These are phyloP conservation scores for Macrotyloma uniflorum DNA, from an alignment of 306 rosid species.

Conservation along the genomic window DNA sequence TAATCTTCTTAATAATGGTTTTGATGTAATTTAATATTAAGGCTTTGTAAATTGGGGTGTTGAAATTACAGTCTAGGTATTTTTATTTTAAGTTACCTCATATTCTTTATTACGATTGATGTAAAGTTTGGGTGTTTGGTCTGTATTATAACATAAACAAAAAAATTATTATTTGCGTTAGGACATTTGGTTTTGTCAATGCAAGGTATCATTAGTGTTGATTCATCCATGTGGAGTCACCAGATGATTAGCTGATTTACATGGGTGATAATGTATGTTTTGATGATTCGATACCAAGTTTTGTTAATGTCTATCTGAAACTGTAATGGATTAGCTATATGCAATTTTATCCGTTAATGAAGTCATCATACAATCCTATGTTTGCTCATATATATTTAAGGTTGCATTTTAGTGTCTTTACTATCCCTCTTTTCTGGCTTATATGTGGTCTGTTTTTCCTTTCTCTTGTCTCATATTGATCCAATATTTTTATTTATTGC, in stretches of 20 bases:
- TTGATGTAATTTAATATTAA: not conserved
- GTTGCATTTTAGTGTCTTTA: not conserved
- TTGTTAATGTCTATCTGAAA: not conserved
- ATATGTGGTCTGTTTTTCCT: not conserved
- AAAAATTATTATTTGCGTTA: not conserved
- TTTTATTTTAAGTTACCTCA: not conserved
- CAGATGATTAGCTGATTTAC: not conserved
- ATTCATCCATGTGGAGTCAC: not conserved
- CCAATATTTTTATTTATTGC: not conserved
- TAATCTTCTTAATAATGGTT: not conserved
- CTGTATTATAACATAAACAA: not conserved
- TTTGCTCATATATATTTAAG: not conserved
- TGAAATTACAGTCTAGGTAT: no score
- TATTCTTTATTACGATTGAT: not conserved
- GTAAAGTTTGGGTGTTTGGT: not conserved
- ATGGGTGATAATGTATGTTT: constrained; percentile 5
- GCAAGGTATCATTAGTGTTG: not conserved
- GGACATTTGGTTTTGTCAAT: not conserved
- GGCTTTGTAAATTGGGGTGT: not conserved
- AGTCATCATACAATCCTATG: not conserved
- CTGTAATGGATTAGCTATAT: not conserved
- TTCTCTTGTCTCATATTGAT: not conserved
- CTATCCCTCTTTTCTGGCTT: not conserved
- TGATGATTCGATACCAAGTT: not conserved
- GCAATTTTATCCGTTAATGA: constrained; percentile 11